Evolutionary conservation across 2,329 filamentous ascomycete species (phyloP), one percentile per base, ranked within the genome.

Genomic region (Clonostachys solani): DNA sequence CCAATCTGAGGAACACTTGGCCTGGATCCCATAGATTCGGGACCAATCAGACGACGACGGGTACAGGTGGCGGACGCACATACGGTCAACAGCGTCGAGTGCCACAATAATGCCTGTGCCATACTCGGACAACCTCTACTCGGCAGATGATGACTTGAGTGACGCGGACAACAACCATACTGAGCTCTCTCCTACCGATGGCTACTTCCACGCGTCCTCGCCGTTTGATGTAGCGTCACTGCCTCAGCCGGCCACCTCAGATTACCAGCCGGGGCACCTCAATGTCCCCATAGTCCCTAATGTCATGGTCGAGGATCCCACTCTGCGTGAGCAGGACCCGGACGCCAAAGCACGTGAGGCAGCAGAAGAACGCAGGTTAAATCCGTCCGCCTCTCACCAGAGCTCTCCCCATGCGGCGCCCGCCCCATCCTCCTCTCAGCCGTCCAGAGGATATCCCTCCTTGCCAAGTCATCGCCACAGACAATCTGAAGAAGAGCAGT

Each of bases 161-260:
- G 60, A 67, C 37, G 55, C 67, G 17, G 51, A 49, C 8, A 19
- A 47, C 45, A 34, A 43, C 23, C 45, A 38, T 37, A 61, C 67
- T 47, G 61, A 63, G 38, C 61, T 76, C 47, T 78, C 74, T 33
- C 75, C 75, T 37, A 69, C 73, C n/a, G 72, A 79, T 50, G 75
- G 74, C 35, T 77, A 76, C 66, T 78, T 78, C 57, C 65, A 67
- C 54, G 62, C 65, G 58, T 68, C 68, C 29, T 66, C 63, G 47
- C 51, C 50, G 44, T 55, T 55, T 17, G 54, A 49, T 44, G 50
- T 46, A 12, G 52, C 56, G 49, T 55, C 60, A 49, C 58, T 54
- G 23, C 48, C 46, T 12, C 51, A 49, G 18, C 52, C 50, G 10
- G 34, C 12, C 8, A 12, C 34, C 43, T 17, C 13, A 43, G 40